phyloP scores from a whole-genome alignment of 495 filamentous ascomycete species.

The Achaetomiella virescens region DNA sequence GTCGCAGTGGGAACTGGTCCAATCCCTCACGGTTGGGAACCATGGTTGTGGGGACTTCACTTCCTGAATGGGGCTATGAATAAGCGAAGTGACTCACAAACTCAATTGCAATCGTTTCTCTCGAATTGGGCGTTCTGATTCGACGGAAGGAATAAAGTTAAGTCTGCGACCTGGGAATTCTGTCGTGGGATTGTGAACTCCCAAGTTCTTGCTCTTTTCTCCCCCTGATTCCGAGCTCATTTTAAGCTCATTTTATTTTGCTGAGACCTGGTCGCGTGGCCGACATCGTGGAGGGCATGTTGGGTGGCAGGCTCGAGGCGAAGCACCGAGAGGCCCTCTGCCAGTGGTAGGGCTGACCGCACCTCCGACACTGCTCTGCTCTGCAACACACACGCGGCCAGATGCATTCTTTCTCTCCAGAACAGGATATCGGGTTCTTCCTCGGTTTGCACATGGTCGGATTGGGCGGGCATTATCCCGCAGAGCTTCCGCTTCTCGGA shows the following conservation, averaged over 20 bases:
- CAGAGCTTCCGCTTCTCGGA: background rate
- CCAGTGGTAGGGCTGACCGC: background rate
- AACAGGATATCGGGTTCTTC: background rate
- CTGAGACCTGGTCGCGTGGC: background rate
- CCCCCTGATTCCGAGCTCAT: background rate
- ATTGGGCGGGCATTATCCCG: background rate
- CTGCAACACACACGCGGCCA: no score
- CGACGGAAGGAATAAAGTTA: conserved; percentile 4
- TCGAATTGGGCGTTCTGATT: conserved; percentile 28
- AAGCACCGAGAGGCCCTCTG: background rate
- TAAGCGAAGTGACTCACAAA: conserved; percentile 25
- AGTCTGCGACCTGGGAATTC: background rate
- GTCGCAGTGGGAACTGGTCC: background rate
- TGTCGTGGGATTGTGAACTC: background rate
- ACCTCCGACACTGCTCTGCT: background rate
- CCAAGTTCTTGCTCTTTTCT: background rate
- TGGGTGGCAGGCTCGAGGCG: no score
- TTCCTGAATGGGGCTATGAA: background rate
- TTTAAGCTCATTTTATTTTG: background rate
- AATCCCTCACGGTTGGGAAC: no score
- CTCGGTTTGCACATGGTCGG: background rate
- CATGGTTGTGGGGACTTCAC: no score
- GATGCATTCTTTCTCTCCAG: no score
- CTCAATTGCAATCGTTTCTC: conserved; percentile 20
- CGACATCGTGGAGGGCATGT: background rate